Evolutionary conservation across 495 filamentous ascomycete genomes (phyloP).

Genomic region (Amniculicola lignicola): DNA sequence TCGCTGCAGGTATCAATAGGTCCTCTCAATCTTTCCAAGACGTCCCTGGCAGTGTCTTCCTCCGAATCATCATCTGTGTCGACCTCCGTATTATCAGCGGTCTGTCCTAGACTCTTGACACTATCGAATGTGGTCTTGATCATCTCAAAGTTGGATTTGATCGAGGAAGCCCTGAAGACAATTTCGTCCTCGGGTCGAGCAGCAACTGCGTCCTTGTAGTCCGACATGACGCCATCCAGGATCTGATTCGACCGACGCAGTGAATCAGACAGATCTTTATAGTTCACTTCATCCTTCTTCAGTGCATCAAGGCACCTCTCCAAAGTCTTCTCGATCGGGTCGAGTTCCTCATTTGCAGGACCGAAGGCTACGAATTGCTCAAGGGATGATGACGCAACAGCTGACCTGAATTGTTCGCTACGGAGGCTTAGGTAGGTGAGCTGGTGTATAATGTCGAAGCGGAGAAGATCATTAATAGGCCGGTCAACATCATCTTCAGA

Average conservation of each 20-base stretch:
- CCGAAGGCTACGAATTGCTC: slow-evolving; percentile 74
- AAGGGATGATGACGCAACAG: slow-evolving; percentile 68
- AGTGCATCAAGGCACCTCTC: slow-evolving; percentile 85
- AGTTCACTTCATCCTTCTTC: slow-evolving; percentile 81
- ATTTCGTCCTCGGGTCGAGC: slow-evolving; percentile 37
- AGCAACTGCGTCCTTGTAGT: neutral
- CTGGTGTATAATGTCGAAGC: slow-evolving; percentile 75
- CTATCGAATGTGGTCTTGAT: slow-evolving; percentile 3
- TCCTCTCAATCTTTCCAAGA: slow-evolving; percentile 1
- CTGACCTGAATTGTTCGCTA: slow-evolving; percentile 78
- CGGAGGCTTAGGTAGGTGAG: slow-evolving; percentile 78
- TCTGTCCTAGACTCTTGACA: neutral
- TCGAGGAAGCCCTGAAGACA: slow-evolving; percentile 34
- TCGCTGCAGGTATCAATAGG: neutral
- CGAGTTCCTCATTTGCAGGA: slow-evolving; percentile 78
- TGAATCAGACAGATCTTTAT: slow-evolving; percentile 73
- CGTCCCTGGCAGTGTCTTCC: neutral
- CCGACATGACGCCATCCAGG: neutral
- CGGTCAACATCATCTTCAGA: slow-evolving; percentile 63
- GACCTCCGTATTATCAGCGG: neutral
- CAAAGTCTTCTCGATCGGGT: slow-evolving; percentile 85
- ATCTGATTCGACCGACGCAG: slow-evolving; percentile 58
- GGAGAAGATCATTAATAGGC: slow-evolving; percentile 56
- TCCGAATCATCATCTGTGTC: slow-evolving; percentile 1
- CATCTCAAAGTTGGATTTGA: slow-evolving; percentile 5